These are phyloP conservation scores for Gymnopus androsaceus DNA, from an alignment of 1,284 basidiomycete genomes.

Conservation along the genomic window DNA sequence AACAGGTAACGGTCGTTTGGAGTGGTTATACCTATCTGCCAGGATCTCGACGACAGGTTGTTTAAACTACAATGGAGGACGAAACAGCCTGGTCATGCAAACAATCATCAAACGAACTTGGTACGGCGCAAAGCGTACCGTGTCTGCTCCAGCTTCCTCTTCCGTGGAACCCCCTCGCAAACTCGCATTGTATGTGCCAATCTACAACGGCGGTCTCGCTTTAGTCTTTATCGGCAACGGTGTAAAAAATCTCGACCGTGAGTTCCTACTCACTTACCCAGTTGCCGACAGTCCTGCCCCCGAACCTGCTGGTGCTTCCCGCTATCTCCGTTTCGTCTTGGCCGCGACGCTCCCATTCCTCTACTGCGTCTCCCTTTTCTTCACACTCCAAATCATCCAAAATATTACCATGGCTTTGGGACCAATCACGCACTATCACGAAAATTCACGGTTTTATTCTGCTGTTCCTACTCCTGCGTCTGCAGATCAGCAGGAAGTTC, in stretches of 20 bases:
- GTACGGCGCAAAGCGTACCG: conserved; percentile 39
- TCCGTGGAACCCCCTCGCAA: conserved; percentile 12
- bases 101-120: conserved; percentile 36
- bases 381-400: conserved; percentile 66
- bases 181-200: conserved; percentile 59
- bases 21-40: conserved; percentile 70
- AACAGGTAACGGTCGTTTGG: conserved; percentile 82
- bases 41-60: conserved; percentile 78
- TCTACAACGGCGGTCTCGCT: conserved; percentile 74
- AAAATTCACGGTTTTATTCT: conserved; percentile 73
- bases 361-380: conserved; percentile 75
- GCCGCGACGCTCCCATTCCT: conserved; percentile 63
- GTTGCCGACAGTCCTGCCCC: neutral
- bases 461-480: conserved; percentile 45
- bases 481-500: conserved; percentile 47
- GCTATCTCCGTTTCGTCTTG: conserved; percentile 62
- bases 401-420: conserved; percentile 68
- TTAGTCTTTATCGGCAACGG: conserved; percentile 48
- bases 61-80: conserved; percentile 73
- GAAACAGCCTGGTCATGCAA: too few relatives aligned
- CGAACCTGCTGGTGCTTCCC: neutral
- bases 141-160: neutral
- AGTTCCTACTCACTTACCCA: conserved; percentile 66
- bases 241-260: conserved; percentile 57
- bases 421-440: conserved; percentile 73